phyloP scores from a whole-genome alignment of 2,329 filamentous ascomycete species.

The Colletotrichum brevisporum region DNA sequence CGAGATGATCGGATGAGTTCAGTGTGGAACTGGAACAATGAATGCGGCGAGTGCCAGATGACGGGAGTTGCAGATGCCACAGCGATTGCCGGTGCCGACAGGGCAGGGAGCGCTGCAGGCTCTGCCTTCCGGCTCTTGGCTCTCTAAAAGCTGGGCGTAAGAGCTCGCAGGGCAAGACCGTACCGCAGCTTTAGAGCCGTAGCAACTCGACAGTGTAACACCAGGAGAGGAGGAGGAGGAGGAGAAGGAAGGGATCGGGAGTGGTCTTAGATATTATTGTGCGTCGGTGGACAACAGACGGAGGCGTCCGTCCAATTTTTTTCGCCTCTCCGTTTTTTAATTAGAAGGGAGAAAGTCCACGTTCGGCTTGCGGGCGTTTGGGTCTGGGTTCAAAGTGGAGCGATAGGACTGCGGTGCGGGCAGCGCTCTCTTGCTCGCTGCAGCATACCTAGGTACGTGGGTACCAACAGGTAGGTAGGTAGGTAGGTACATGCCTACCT shows the following conservation, averaged over 20 bases:
- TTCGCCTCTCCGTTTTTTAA: conserved; percentile 22
- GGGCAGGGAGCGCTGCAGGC: conserved; percentile 7
- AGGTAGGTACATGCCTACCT: background rate
- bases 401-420: background rate
- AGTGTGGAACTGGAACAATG: conserved; percentile 13
- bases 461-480: conserved; percentile 20
- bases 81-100: conserved; percentile 23
- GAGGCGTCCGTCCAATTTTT: conserved; percentile 25
- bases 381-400: conserved; percentile 26
- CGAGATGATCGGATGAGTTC: conserved; percentile 26
- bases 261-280: conserved; percentile 24
- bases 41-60: conserved; percentile 22
- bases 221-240: background rate
- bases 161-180: too few species aligned
- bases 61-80: conserved; percentile 21
- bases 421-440: background rate
- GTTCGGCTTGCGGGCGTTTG: conserved; percentile 32
- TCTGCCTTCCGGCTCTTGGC: conserved; percentile 25
- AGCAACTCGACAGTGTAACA: background rate
- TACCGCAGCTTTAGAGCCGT: too few species aligned
- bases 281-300: conserved; percentile 11
- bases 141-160: background rate
- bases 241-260: background rate
- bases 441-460: conserved; percentile 19
- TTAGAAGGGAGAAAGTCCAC: conserved; percentile 16